A percentile compares a stretch with the other conserved stretches of the same genome.
phyloP scores from a whole-genome alignment of 441 rosid species.

The Daphne laureola region DNA sequence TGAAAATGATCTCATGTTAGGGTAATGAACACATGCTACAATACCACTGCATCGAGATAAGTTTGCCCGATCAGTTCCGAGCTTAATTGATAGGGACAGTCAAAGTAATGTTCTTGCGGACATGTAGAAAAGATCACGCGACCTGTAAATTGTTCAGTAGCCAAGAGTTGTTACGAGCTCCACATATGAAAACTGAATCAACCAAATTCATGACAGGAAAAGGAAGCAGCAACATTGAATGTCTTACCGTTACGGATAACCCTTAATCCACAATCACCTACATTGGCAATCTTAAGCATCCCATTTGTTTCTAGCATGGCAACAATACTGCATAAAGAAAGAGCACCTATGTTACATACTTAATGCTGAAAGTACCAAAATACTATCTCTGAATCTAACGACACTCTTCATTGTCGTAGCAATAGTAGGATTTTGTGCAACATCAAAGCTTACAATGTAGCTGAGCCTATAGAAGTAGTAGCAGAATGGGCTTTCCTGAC shows the following conservation, averaged over 20 bases:
- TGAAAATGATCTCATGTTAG: no score
- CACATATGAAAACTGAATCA: not conserved
- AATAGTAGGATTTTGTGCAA: not conserved
- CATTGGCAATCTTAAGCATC: slow-evolving; percentile 61
- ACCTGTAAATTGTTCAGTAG: slow-evolving; percentile 35
- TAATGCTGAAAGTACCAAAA: no score
- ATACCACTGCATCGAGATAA: slow-evolving; percentile 78
- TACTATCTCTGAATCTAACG: no score
- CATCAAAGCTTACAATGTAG: slow-evolving; percentile 56
- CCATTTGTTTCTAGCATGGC: slow-evolving; percentile 82
- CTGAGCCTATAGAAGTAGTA: slow-evolving; percentile 76
- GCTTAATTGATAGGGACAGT: slow-evolving; percentile 88
- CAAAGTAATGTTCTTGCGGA: slow-evolving; percentile 87
- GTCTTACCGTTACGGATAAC: slow-evolving; percentile 57
- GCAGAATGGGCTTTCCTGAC: slow-evolving; percentile 77
- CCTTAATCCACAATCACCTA: slow-evolving; percentile 89
- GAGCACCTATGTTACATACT: no score
- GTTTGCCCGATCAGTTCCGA: slow-evolving; percentile 78
- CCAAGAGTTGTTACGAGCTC: slow-evolving; percentile 1
- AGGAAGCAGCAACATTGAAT: not conserved
- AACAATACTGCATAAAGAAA: slow-evolving; percentile 40
- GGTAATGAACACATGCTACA: slow-evolving; percentile 8
- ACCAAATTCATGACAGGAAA: not conserved
- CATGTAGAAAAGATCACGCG: slow-evolving; percentile 53
- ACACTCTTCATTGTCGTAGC: no score